Evolutionary conservation across 176 grass and related monocot species (phyloP).

Genomic region (Avena atlantica): DNA sequence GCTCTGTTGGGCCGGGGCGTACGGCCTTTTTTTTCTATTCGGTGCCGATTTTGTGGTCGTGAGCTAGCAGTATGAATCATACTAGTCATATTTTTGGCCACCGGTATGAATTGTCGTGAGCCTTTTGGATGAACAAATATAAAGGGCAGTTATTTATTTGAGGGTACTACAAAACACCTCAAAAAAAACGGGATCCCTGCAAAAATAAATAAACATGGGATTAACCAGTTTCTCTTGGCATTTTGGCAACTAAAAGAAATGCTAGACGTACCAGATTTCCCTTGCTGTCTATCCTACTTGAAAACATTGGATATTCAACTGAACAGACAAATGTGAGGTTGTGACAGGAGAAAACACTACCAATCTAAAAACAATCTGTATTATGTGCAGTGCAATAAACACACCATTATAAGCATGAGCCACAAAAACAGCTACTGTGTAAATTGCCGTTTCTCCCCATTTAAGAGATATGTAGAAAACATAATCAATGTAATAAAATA

Average conservation of each 20-base stretch:
- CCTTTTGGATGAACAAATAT: too few species aligned
- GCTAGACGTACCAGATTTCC: not conserved
- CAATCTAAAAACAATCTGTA: not conserved
- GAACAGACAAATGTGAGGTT: not conserved
- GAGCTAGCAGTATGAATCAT: too few species aligned
- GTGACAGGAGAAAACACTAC: not conserved
- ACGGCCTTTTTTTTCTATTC: too few species aligned
- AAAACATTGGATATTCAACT: not conserved
- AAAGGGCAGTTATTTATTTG: too few species aligned
- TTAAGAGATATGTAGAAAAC: not conserved
- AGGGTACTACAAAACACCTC: too few species aligned
- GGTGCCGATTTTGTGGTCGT: too few species aligned
- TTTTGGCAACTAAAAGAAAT: conserved; percentile 7
- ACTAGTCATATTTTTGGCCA: too few species aligned
- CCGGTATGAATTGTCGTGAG: too few species aligned
- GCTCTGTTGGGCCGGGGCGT: too few species aligned
- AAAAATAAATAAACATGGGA: not conserved
- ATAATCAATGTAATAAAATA: not conserved
- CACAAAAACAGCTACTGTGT: not conserved
- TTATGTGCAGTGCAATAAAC: conserved; percentile 14
- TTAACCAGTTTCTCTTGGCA: conserved; percentile 10
- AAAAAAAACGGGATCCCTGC: too few species aligned
- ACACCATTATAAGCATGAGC: conserved; percentile 3
- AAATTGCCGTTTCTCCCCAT: not conserved
- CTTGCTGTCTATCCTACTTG: conserved; percentile 15